These are phyloP conservation scores for Mycena metata DNA, from an alignment of 768 basidiomycete species.

Conservation along the genomic window DNA sequence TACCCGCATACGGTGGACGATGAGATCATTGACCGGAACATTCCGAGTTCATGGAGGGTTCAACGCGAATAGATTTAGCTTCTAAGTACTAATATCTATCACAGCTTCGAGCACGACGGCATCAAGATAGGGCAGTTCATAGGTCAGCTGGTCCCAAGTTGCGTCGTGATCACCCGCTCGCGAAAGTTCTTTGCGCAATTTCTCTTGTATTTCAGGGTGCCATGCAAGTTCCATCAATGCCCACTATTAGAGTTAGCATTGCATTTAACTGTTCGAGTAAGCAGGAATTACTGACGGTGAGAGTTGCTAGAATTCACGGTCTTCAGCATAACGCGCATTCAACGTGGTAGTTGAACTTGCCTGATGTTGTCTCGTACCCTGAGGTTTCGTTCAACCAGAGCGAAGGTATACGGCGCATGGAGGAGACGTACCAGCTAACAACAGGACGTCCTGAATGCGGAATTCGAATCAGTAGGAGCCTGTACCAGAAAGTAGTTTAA, in stretches of 20 bases:
- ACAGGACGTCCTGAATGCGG: constrained; percentile 52
- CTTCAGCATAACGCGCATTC: background rate
- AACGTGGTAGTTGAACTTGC: constrained; percentile 38
- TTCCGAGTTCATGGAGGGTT: no score
- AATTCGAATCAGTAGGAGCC: background rate
- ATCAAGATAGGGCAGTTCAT: constrained; percentile 56
- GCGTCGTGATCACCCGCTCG: constrained; percentile 44
- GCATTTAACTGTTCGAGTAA: background rate
- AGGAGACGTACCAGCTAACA: constrained; percentile 40
- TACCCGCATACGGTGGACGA: no score
- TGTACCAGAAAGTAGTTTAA: background rate
- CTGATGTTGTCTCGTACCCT: constrained; percentile 57
- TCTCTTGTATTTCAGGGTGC: constrained; percentile 47
- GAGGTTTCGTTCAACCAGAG: constrained; percentile 23
- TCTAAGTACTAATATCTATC: no score
- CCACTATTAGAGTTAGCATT: constrained; percentile 43
- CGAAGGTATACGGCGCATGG: background rate
- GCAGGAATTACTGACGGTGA: constrained; percentile 37
- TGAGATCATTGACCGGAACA: no score
- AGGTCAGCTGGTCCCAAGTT: constrained; percentile 55
- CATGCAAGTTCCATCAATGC: constrained; percentile 52
- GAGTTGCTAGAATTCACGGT: constrained; percentile 34
- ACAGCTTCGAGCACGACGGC: constrained; percentile 56
- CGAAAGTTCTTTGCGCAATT: constrained; percentile 49
- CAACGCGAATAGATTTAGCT: no score